Conservation (phyloP, 306 rosid species). For the Inga oerstediana region DNA sequence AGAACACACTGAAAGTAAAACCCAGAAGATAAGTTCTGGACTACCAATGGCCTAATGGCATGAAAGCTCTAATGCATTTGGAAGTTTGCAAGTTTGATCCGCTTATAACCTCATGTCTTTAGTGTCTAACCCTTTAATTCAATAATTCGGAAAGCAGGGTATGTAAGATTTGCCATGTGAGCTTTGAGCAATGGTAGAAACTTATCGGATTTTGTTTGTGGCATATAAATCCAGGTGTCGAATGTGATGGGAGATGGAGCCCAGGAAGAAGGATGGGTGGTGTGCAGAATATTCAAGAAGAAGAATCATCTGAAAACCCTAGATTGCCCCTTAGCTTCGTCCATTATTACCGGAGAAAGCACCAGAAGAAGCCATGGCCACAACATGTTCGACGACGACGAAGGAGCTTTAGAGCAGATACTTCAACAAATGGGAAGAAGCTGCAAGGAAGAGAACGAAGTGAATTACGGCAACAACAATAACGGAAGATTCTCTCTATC, state of each 20-base stretch:
- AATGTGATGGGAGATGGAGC: constrained; percentile 60
- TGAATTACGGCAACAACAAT: constrained; percentile 17
- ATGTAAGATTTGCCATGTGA: background rate
- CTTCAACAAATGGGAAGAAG: constrained; percentile 65
- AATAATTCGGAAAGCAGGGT: no score
- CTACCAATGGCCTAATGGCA: no score
- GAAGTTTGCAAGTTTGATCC: no score
- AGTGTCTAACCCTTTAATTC: no score
- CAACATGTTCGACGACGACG: constrained; percentile 54
- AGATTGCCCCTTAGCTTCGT: constrained; percentile 52
- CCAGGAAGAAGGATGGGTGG: constrained; percentile 97
- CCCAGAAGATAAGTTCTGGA: no score
- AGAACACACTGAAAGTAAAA: no score
- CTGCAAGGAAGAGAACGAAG: constrained; percentile 71
- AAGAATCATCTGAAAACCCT: constrained; percentile 76
- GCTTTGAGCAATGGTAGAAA: background rate
- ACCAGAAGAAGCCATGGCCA: constrained; percentile 41
- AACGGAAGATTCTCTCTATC: constrained; percentile 22
- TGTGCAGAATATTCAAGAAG: constrained; percentile 93
- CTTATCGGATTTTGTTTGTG: background rate
- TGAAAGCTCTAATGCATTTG: no score
- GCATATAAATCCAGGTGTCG: constrained; percentile 38
- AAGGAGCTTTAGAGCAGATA: constrained; percentile 75
- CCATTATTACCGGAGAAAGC: constrained; percentile 38
- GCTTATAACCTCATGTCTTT: no score